phyloP scores from a whole-genome alignment of 768 basidiomycete species.

The Tricholoma matsutake region DNA sequence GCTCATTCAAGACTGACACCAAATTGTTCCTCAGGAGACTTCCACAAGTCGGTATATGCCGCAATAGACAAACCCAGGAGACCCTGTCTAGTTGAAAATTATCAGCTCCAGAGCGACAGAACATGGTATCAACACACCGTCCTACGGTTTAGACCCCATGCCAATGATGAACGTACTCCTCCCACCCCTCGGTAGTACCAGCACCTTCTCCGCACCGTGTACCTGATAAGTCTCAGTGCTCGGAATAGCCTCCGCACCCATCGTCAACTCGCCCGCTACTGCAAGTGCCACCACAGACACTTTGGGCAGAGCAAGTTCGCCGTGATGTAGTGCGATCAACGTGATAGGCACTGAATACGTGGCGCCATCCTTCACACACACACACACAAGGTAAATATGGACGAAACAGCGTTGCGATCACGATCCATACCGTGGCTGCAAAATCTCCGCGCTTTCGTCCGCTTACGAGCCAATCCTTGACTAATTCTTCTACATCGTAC shows the following conservation, averaged over 20 bases:
- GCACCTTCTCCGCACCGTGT: slow-evolving; percentile 78
- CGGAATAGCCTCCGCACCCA: slow-evolving; percentile 58
- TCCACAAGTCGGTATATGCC: neutral
- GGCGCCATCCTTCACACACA: slow-evolving; percentile 49
- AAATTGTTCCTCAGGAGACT: neutral
- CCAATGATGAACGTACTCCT: slow-evolving; percentile 77
- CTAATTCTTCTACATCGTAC: slow-evolving; percentile 80
- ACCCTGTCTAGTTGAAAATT: neutral
- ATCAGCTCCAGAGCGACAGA: neutral
- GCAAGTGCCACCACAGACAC: slow-evolving; percentile 63
- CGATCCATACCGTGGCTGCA: slow-evolving; percentile 54
- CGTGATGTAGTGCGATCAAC: slow-evolving; percentile 85
- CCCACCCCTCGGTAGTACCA: slow-evolving; percentile 81
- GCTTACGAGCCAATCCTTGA: slow-evolving; percentile 86
- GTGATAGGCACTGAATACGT: slow-evolving; percentile 63
- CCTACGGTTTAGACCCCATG: slow-evolving; percentile 49
- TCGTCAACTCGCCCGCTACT: slow-evolving; percentile 46
- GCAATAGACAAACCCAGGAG: neutral
- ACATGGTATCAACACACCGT: neutral
- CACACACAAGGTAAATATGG: neutral
- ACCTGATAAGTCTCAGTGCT: slow-evolving; percentile 78
- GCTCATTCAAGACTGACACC: neutral
- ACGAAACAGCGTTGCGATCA: no score
- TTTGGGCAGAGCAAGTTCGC: slow-evolving; percentile 74
- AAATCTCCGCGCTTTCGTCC: slow-evolving; percentile 88